These are phyloP conservation scores for Cryptosporidium bovis DNA, from an alignment of 169 alveolate species.

Conservation along the genomic window DNA sequence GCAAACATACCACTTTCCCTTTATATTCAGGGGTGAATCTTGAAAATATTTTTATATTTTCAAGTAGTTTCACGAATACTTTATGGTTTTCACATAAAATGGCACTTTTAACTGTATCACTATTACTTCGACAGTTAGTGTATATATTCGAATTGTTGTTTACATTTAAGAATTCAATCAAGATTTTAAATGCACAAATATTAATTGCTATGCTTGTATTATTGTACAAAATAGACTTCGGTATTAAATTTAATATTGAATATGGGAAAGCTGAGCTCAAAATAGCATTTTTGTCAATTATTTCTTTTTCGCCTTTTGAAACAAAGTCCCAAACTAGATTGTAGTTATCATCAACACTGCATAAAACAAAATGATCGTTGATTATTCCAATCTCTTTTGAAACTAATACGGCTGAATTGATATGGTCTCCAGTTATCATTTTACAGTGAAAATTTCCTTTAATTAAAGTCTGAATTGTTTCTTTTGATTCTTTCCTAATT, in stretches of 20 bases:
- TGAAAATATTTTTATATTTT: slow-evolving; percentile 21
- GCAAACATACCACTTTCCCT: slow-evolving; percentile 5
- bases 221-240: background rate
- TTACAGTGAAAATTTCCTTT: slow-evolving; percentile 32
- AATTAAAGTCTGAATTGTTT: background rate
- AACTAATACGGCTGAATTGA: slow-evolving; percentile 50
- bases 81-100: background rate
- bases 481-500: slow-evolving; percentile 39
- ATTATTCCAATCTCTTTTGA: slow-evolving; percentile 27
- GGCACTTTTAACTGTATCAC: too few species aligned
- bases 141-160: background rate
- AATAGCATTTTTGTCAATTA: background rate
- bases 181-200: slow-evolving; percentile 16
- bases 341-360: slow-evolving; percentile 6
- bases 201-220: slow-evolving; percentile 19
- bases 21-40: slow-evolving; percentile 67
- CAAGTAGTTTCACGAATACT: slow-evolving; percentile 8
- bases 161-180: slow-evolving; percentile 8
- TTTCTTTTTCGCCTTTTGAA: background rate
- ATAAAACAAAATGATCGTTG: background rate
- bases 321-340: slow-evolving; percentile 43
- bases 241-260: slow-evolving; percentile 1
- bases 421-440: slow-evolving; percentile 52
- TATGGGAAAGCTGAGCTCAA: too few species aligned
- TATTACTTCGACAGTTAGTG: background rate